These are phyloP conservation scores for Scheffersomyces stambukii DNA, from an alignment of 1,139 yeast species.

Conservation along the genomic window DNA sequence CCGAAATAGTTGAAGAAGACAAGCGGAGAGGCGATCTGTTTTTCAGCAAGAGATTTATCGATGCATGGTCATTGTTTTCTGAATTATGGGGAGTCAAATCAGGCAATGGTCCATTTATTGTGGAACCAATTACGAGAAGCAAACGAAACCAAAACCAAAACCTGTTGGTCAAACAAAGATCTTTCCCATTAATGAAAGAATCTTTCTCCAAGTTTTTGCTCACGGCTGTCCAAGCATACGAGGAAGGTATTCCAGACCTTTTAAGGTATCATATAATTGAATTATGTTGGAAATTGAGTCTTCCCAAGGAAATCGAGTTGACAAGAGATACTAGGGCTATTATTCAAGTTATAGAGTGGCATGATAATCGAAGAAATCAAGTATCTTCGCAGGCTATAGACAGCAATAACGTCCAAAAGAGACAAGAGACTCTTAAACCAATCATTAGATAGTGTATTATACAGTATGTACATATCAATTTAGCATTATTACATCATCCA, in stretches of 20 bases:
- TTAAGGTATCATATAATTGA: constrained; percentile 25
- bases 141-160: not conserved
- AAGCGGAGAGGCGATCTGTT: constrained; percentile 22
- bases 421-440: no score
- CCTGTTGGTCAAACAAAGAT: constrained; percentile 4
- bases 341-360: constrained; percentile 9
- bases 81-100: constrained; percentile 7
- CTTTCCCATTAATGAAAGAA: constrained; percentile 7
- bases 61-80: constrained; percentile 28
- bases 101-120: no score
- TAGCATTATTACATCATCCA: constrained; percentile 16
- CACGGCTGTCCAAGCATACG: constrained; percentile 30
- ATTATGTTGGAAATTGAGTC: constrained; percentile 22
- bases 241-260: constrained; percentile 29
- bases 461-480: constrained; percentile 9
- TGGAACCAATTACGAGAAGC: constrained; percentile 1
- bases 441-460: no score
- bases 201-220: constrained; percentile 19
- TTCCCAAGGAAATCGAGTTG: constrained; percentile 15
- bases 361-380: not conserved
- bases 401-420: no score
- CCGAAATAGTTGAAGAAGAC: constrained; percentile 27
- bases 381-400: not conserved
- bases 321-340: constrained; percentile 27
- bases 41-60: constrained; percentile 31